Evolutionary conservation across 2,329 filamentous ascomycete species (phyloP), one percentile per base, ranked within the genome.

Genomic region (Macrophomina pseudophaseolina): DNA sequence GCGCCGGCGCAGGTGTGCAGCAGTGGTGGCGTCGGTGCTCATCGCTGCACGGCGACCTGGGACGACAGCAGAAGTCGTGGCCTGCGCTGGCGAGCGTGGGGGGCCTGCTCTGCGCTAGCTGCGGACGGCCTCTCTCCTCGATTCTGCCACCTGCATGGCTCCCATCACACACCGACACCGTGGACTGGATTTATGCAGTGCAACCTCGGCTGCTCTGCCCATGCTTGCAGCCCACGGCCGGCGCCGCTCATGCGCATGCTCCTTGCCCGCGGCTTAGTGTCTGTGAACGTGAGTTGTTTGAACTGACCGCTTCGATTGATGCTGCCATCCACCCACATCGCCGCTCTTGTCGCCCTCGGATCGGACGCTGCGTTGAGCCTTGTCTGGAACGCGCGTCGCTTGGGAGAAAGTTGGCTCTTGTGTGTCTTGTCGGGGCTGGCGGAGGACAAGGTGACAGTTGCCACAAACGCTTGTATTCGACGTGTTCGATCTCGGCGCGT

Each of bases 91-190:
- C 51, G 51, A 30, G 28, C 48, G 48, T 33, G 49, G 52, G 52
- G 52, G 32, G 5, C 16, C 16, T 2, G n/a, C 32, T 9, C 42
- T 44, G 42, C 52, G 52, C 49, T 35, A n/a, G 30, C 28, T 30
- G 33, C 49, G 28, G 49, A n/a, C 40, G 42, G 44, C 32, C 42
- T 16, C 23, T 44, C 40, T 60, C 40, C 56, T 33, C 14, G 11
- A 33, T 53, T 53, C 49, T 53, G 49, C 30, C 28, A 23, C 49
- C 9, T 30, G 48, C 11, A 32, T 23, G 23, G 5, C 23, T 30
- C 11, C 23, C 12, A 46, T 38, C 42, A 16, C 58, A 49, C 58
- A 62, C 58, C 58, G 58, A 62, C 58, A 62, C 58, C 58, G 23
- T 32, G 58, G 58, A 38, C 30, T 38, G 30, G 58, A 44, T 48